Conservation (phyloP, 129 eudicot species). For the Centrapalus pauciflorus region DNA sequence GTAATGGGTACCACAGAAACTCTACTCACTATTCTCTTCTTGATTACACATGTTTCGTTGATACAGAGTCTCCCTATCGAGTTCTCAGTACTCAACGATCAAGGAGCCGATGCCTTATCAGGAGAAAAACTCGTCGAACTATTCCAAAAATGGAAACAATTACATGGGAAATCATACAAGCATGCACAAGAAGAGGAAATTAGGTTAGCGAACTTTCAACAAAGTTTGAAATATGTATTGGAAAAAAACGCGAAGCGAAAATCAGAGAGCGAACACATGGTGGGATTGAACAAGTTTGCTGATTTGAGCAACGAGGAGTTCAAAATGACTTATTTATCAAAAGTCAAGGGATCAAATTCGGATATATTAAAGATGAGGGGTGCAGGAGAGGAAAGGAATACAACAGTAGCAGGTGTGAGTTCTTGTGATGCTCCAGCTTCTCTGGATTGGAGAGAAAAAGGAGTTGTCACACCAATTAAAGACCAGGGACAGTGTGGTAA, state of each 20-base stretch:
- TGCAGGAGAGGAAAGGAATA: constrained; percentile 1
- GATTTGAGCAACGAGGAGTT: constrained; percentile 57
- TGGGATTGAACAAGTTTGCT: constrained; percentile 47
- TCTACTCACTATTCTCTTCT: constrained; percentile 15
- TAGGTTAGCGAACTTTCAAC: constrained; percentile 28
- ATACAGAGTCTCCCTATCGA: constrained; percentile 12
- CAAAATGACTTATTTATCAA: constrained; percentile 16
- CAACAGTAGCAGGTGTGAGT: neutral
- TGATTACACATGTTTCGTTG: neutral
- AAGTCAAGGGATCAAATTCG: constrained; percentile 23
- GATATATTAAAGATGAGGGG: constrained; percentile 6
- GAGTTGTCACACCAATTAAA: constrained; percentile 38
- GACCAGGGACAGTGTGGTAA: constrained; percentile 49
- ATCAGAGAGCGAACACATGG: constrained; percentile 2
- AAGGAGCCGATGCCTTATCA: neutral
- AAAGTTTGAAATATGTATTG: constrained; percentile 27
- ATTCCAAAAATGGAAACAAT: constrained; percentile 37
- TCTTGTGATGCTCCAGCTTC: constrained; percentile 35
- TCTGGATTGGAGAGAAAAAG: constrained; percentile 46
- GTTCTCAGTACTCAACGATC: constrained; percentile 11
- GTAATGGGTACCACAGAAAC: constrained; percentile 13
- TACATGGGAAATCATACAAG: constrained; percentile 36
- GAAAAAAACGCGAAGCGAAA: constrained; percentile 27
- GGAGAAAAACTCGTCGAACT: constrained; percentile 22
- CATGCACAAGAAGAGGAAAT: constrained; percentile 27